A percentile compares a stretch with the other conserved stretches of the same genome.
phyloP scores from a whole-genome alignment of 2,329 filamentous ascomycete genomes.

The Cryoendolithus antarcticus region DNA sequence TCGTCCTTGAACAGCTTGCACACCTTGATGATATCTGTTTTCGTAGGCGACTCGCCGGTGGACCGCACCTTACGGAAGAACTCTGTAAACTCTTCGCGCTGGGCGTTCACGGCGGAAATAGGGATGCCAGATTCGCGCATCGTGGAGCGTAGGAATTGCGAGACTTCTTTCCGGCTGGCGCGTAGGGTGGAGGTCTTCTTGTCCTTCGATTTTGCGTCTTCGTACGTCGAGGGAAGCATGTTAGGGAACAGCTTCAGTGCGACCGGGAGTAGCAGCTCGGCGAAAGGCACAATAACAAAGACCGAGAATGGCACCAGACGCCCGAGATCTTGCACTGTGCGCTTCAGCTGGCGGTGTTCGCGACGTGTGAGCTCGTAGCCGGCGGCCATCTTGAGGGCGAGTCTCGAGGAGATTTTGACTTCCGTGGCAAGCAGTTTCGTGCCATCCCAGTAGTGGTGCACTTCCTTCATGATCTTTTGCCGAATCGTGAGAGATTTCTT shows the following conservation, averaged over 20 bases:
- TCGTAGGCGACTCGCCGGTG: constrained; percentile 79
- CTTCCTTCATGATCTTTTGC: constrained; percentile 92
- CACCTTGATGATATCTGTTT: constrained; percentile 90
- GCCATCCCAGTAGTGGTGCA: constrained; percentile 93
- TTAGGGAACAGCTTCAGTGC: constrained; percentile 95
- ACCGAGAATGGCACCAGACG: constrained; percentile 92
- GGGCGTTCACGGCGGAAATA: constrained; percentile 68
- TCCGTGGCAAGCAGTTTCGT: constrained; percentile 89
- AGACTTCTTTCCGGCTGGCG: constrained; percentile 85
- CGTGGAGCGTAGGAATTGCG: constrained; percentile 75
- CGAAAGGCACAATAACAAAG: constrained; percentile 93
- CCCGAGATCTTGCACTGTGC: constrained; percentile 86
- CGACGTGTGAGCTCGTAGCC: constrained; percentile 92
- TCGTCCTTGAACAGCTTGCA: constrained; percentile 99
- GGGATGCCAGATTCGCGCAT: constrained; percentile 88
- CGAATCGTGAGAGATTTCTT: constrained; percentile 77
- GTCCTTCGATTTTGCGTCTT: constrained; percentile 82
- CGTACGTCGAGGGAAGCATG: constrained; percentile 91
- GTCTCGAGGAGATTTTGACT: constrained; percentile 78
- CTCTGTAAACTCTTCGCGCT: constrained; percentile 85
- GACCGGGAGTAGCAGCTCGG: constrained; percentile 80
- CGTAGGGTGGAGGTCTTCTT: constrained; percentile 71
- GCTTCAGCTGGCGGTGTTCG: constrained; percentile 81
- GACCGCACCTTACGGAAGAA: constrained; percentile 94
- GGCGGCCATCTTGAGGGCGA: constrained; percentile 94